phyloP scores from a whole-genome alignment of 1,139 yeast genomes.

The Pichia sp. region DNA sequence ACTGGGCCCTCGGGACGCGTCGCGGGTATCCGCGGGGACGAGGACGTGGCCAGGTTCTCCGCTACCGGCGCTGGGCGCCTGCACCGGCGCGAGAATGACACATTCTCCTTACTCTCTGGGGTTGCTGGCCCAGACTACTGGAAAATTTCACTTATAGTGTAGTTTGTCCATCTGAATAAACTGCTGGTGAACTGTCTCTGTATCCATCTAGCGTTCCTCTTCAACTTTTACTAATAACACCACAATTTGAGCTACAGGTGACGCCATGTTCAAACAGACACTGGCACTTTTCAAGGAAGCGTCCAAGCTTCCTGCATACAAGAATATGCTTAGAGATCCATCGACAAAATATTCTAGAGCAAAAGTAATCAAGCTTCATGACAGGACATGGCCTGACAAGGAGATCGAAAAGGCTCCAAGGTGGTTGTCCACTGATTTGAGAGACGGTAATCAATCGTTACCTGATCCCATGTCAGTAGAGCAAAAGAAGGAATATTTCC shows the following conservation, averaged over 20 bases:
- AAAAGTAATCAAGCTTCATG: conserved; percentile 57
- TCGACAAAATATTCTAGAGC: conserved; percentile 68
- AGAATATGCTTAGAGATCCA: conserved; percentile 62
- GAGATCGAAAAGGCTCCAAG: conserved; percentile 79
- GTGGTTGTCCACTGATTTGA: conserved; percentile 92
- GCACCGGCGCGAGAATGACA: too few relatives aligned
- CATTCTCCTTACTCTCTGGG: not conserved
- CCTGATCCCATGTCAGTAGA: conserved; percentile 95
- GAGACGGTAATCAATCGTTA: conserved; percentile 95
- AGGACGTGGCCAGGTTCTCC: not conserved
- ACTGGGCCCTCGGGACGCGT: not conserved
- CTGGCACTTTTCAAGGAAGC: conserved; percentile 23
- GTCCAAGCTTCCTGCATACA: conserved; percentile 20
- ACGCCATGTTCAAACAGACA: conserved; percentile 25
- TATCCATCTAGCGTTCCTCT: too few relatives aligned
- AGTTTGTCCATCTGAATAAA: too few relatives aligned
- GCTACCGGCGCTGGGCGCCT: not conserved
- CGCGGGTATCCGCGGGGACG: not conserved
- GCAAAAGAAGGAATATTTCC: conserved; percentile 86
- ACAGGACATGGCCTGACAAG: conserved; percentile 84
- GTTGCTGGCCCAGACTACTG: not conserved
- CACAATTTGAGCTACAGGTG: not conserved
- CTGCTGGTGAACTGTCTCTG: too few relatives aligned
- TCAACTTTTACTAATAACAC: too few relatives aligned
- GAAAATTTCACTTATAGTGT: not conserved